phyloP scores from a whole-genome alignment of 306 rosid genomes.

The Trichosanthes cucumerina region DNA sequence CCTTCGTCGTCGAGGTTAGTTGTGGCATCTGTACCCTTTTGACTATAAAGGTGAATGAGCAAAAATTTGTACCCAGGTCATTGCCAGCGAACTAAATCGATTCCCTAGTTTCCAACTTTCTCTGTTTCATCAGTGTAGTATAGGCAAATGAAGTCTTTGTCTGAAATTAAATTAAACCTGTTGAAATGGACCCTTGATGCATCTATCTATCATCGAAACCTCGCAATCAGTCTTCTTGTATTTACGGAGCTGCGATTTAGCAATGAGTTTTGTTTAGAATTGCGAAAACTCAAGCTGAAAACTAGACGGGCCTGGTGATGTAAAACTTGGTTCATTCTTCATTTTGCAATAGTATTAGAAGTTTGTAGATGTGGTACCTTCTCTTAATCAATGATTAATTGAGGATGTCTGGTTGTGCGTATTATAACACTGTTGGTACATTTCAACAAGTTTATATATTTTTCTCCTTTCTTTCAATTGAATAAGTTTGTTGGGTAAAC shows the following conservation, averaged over 20 bases:
- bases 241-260: background rate
- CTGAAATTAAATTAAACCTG: background rate
- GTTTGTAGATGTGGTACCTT: background rate
- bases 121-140: background rate
- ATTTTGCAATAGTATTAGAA: background rate
- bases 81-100: background rate
- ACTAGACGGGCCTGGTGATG: background rate
- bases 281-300: background rate
- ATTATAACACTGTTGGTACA: background rate
- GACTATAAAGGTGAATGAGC: background rate
- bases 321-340: background rate
- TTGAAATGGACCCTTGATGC: background rate
- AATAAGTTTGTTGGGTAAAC: background rate
- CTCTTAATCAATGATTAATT: background rate
- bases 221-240: background rate
- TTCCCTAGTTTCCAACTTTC: background rate
- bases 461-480: background rate
- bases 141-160: background rate
- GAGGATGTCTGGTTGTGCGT: background rate
- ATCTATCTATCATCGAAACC: background rate
- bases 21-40: background rate
- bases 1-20: background rate
- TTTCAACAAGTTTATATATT: background rate
- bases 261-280: background rate
- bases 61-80: background rate